Evolutionary conservation across 352 stramenopile species (phyloP), one percentile per base, ranked within the genome.

Genomic region (Globisporangium spinosum): DNA sequence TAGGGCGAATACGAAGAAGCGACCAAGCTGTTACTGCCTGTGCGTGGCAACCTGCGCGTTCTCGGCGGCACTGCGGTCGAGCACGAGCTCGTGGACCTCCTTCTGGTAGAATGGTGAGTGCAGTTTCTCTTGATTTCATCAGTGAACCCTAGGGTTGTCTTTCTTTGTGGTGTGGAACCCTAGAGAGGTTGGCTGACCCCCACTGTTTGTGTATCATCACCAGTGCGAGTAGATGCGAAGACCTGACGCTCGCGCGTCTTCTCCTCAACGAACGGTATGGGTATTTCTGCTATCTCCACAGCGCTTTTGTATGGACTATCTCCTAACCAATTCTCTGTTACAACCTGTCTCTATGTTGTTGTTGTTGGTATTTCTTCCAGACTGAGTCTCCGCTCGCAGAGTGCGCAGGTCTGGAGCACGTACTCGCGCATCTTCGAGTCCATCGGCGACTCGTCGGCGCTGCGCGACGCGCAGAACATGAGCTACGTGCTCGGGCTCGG

Each of bases 381-480:
- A 35, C 62, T 96, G 62, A 92, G 82, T 66, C 65, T 81, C 22
- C 81, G 83, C 27, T 82, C 88, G 22, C 88, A 96, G 49, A 94
- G 83, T 56, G 88, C 88, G 2, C 88, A 96, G 67, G 83, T 82
- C 40, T 96, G 88, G 88, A 87, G 82, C 63, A 79, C 78, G 9
- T 94, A 86, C 70, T 93, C 82, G 35, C 80, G 80, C 45, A 75
- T 96, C 32, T 90, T 79, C 9, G 84, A 80, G 65, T 83, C 80
- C 10, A 78, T 88, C 57, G 83, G 87, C 40, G 88, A 96, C 57
- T 65, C 78, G 25, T 87, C 82, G 22, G 87, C 79, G n/a, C 80
- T 94, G 57, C 83, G 85, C 34, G 86, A 94, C 43, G 88, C 88
- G n/a, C 83, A 94, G 72, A 87, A 78, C 68, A 96, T 96, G 86